Evolutionary conservation across 306 rosid species (phyloP).

Genomic region (Cercis canadensis): DNA sequence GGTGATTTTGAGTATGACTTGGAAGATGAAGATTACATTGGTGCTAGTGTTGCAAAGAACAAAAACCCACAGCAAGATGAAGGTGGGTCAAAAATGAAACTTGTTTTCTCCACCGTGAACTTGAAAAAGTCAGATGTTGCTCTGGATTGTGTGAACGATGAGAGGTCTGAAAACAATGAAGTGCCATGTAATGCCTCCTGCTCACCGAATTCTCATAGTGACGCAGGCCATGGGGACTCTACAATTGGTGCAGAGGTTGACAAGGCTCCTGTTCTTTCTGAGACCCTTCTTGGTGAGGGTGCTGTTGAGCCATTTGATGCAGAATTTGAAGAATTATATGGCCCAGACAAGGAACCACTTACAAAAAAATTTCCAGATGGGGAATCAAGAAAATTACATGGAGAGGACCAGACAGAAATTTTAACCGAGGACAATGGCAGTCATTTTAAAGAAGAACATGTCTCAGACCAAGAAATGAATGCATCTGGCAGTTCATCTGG

Average conservation of each 20-base stretch:
- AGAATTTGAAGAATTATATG: conserved; percentile 86
- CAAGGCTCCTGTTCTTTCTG: conserved; percentile 60
- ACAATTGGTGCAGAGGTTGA: conserved; percentile 47
- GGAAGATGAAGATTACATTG: conserved; percentile 89
- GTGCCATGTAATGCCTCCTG: conserved; percentile 50
- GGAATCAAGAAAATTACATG: conserved; percentile 42
- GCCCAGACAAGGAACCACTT: conserved; percentile 78
- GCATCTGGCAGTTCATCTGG: conserved; percentile 35
- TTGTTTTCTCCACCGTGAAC: conserved; percentile 75
- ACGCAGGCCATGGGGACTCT: conserved; percentile 34
- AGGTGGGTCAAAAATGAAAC: conserved; percentile 74
- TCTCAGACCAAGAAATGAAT: conserved; percentile 43
- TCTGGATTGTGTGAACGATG: conserved; percentile 45
- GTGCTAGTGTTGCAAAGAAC: conserved; percentile 59
- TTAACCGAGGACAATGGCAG: conserved; percentile 34
- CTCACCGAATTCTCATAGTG: conserved; percentile 42
- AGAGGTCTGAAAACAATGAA: conserved; percentile 48
- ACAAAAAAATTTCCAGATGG: conserved; percentile 47
- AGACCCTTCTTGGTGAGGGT: conserved; percentile 49
- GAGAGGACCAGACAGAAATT: conserved; percentile 45
- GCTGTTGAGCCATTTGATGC: conserved; percentile 69
- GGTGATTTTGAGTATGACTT: conserved; percentile 96
- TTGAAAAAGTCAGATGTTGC: conserved; percentile 49
- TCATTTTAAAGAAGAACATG: conserved; percentile 36
- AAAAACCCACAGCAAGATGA: conserved; percentile 58